phyloP scores from a whole-genome alignment of 2,329 filamentous ascomycete genomes.

The Lasiodiplodia sp. region DNA sequence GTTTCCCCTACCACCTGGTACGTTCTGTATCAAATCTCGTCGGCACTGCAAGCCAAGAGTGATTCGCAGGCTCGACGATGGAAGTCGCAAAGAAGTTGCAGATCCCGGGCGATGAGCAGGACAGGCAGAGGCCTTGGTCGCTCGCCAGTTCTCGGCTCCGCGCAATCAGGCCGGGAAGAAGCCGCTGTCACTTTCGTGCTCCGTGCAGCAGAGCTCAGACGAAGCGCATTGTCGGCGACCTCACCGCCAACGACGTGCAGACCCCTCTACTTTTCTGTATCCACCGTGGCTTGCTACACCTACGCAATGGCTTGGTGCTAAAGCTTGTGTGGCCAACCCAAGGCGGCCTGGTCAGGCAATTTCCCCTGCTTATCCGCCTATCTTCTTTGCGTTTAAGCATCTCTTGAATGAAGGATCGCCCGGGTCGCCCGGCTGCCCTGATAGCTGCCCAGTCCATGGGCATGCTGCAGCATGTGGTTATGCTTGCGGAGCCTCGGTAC shows the following conservation, averaged over 20 bases:
- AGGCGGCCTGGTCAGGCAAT: neutral
- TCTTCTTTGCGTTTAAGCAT: neutral
- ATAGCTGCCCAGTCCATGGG: neutral
- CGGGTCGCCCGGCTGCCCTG: neutral
- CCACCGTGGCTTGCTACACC: neutral
- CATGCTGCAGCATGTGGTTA: neutral
- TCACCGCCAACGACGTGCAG: constrained; percentile 22
- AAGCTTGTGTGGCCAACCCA: neutral
- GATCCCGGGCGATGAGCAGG: neutral
- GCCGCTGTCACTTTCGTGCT: neutral
- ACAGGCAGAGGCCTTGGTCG: neutral
- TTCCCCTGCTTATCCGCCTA: neutral
- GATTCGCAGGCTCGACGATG: neutral
- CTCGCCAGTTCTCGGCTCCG: constrained; percentile 5
- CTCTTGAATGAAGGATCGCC: neutral
- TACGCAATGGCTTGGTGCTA: neutral
- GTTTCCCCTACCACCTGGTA: neutral
- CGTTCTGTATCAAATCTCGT: neutral
- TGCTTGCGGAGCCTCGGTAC: neutral
- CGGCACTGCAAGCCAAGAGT: neutral
- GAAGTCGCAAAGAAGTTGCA: neutral
- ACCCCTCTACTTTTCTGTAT: too few relatives aligned
- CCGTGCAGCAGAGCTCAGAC: neutral
- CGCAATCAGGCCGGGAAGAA: neutral
- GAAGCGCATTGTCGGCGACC: neutral